Evolutionary conservation across 2,329 filamentous ascomycete species (phyloP), one percentile per base, ranked within the genome.

Genomic region (Pseudocercospora ulei): DNA sequence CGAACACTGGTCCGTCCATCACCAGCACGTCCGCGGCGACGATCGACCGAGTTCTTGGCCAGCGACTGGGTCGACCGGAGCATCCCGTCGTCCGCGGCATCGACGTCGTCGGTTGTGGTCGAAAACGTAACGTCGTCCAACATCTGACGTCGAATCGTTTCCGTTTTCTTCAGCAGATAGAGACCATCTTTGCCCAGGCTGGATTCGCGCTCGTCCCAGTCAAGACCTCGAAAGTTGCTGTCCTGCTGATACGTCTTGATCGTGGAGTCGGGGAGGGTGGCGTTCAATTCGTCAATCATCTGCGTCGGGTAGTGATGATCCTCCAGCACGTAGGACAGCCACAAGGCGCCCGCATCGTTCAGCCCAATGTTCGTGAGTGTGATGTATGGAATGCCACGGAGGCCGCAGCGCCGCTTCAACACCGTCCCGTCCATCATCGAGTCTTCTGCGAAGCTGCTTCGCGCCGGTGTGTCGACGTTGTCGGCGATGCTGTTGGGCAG

Each of bases 371-470:
- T 48, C 17, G 42, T 49, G 11, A 66, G 46, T 5, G 58, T 55
- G 39, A 66, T 54, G 49, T 62, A 65, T 4, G 64, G 62, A 9
- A 65, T 51, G 1, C 62, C 57, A 20, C 64, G 55, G 7, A 66
- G 51, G 17, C 64, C 64, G 35, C 54, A 50, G n/a, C 57, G 54
- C 16, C 49, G 39, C 38, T 39, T 44, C 9, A 52, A 34, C 22
- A 49, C 14, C 16, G 37, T 42, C 7, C 34, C 43, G 13, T 41
- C 39, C 18, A 48, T 31, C 52, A 51, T 52, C 14, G 22, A 38
- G 24, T 46, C 47, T 6, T 25, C n/a, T 19, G 22, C 31, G 13
- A 11, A 18, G 13, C 25, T 26, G 23, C 17, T 27, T 7, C 11
- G 25, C 3, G 38, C 35, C n/a, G 36, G 25, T 11, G 41, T 20